A percentile compares a stretch with the other conserved stretches of the same genome.
Conservation (phyloP, 345 rosid genomes). For the Hibiscus syriacus region DNA sequence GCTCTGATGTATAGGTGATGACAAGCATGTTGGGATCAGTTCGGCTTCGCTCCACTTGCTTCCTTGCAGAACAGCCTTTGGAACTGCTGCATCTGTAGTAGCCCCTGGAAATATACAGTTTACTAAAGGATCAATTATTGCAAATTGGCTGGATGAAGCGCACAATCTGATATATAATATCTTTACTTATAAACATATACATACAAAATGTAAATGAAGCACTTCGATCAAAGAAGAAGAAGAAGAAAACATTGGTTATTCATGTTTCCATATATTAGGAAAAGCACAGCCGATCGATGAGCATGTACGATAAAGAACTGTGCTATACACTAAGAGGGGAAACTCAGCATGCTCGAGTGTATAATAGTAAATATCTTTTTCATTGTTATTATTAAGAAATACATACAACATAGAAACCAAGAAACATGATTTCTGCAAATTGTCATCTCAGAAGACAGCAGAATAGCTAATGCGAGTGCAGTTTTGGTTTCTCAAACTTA, state of each 20-base stretch:
- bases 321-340: no score
- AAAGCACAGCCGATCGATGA: not conserved
- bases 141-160: not conserved
- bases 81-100: constrained; percentile 97
- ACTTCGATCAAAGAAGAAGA: not conserved
- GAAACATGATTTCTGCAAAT: not conserved
- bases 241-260: not conserved
- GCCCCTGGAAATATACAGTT: constrained; percentile 44
- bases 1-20: constrained; percentile 94
- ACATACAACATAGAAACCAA: not conserved
- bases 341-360: no score
- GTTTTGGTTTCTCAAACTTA: not conserved
- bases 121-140: not conserved
- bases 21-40: constrained; percentile 95
- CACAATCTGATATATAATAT: no score
- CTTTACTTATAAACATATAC: no score
- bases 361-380: no score
- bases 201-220: not conserved
- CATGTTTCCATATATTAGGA: not conserved
- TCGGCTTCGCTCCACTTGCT: constrained; percentile 96
- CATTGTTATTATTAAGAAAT: not conserved
- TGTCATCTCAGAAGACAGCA: not conserved
- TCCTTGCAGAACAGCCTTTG: constrained; percentile 93
- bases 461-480: not conserved
- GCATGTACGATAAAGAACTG: not conserved